phyloP scores from a whole-genome alignment of 768 basidiomycete genomes.

The Kwoniella heveanensis region DNA sequence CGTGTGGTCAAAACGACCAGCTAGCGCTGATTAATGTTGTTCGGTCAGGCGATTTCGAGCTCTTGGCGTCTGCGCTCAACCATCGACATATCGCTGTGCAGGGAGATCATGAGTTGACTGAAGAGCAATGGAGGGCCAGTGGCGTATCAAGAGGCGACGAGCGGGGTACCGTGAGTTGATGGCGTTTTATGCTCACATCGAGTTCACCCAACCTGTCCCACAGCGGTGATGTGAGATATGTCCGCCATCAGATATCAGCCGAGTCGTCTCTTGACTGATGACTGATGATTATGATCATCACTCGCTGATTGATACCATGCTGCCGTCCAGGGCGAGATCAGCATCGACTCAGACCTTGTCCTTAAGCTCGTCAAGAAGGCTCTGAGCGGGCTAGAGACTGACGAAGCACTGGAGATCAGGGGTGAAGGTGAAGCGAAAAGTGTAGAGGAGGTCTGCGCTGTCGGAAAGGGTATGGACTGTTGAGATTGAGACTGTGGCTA shows the following conservation, averaged over 20 bases:
- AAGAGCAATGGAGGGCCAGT: constrained; percentile 31
- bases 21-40: too few species aligned
- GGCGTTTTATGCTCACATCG: background rate
- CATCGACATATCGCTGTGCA: constrained; percentile 46
- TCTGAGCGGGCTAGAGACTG: background rate
- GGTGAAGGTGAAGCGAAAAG: background rate
- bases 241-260: too few species aligned
- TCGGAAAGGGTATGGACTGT: background rate
- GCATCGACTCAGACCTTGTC: constrained; percentile 23
- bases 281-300: background rate
- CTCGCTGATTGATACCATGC: background rate
- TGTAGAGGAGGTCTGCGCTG: background rate
- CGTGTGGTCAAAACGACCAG: too few species aligned
- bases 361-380: constrained; percentile 24
- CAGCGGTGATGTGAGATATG: too few species aligned
- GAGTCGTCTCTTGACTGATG: too few species aligned
- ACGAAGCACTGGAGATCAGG: background rate
- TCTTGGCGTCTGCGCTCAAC: constrained; percentile 39
- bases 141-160: constrained; percentile 26
- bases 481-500: background rate
- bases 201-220: too few species aligned
- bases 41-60: constrained; percentile 44
- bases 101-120: constrained; percentile 36
- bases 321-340: constrained; percentile 29
- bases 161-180: constrained; percentile 29